A percentile compares a stretch with the other conserved stretches of the same genome.
These are phyloP conservation scores for Rhipidocladum racemiflorum DNA, from an alignment of 176 grass and related monocot genomes.

Conservation along the genomic window DNA sequence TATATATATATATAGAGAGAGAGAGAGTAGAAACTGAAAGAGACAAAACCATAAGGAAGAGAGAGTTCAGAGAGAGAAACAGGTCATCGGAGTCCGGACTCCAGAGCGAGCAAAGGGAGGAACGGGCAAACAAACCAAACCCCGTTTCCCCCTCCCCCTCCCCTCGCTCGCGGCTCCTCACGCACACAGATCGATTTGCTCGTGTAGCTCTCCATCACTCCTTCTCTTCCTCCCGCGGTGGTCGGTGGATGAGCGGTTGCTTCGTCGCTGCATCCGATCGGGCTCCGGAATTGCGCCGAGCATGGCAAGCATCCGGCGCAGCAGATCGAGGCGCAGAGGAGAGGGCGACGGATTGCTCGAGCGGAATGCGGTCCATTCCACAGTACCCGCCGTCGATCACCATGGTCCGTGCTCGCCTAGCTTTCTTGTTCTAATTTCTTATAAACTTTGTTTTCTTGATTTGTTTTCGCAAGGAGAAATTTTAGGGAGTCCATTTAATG, in stretches of 20 bases:
- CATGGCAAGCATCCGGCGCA: constrained; percentile 35
- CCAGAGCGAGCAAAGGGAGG: not conserved
- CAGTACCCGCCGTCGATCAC: constrained; percentile 9
- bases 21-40: constrained; percentile 9
- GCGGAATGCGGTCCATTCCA: not conserved
- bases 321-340: constrained; percentile 50
- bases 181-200: constrained; percentile 20
- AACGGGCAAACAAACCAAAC: constrained; percentile 8
- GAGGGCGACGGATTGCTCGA: constrained; percentile 27
- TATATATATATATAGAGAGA: too few relatives aligned
- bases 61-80: constrained; percentile 16
- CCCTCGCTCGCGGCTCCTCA: not conserved
- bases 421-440: not conserved
- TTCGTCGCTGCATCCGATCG: not conserved
- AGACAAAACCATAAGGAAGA: not conserved
- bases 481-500: not conserved
- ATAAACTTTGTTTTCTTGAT: not conserved
- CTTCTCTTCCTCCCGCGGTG: constrained; percentile 4
- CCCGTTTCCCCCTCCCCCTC: constrained; percentile 24
- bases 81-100: not conserved
- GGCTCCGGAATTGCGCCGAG: not conserved
- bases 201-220: constrained; percentile 21
- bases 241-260: constrained; percentile 31
- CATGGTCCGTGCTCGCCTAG: constrained; percentile 24
- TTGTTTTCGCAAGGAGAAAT: not conserved